Evolutionary conservation across 176 grass and related monocot species (phyloP), one percentile per base, ranked within the genome.

Genomic region (Oryza coarctata): DNA sequence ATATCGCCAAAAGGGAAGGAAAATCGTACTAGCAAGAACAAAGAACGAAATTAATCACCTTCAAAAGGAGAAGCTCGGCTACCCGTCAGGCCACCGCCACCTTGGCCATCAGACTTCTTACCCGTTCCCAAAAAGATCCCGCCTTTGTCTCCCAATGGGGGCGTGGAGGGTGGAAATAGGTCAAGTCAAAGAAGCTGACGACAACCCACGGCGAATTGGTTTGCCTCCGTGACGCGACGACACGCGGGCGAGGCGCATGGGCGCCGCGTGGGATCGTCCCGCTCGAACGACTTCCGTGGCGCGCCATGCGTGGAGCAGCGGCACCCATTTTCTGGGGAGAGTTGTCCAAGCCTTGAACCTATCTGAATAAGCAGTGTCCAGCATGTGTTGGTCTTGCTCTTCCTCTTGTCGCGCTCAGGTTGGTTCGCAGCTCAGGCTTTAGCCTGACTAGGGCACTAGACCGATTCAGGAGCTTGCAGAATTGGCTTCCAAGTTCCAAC

Each of bases 181-280:
- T 12, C 0, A 49, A 14, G 45, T 80, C 87, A 81, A 81, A 70
- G 20, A 6, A 71, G 67, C 63, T 44, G 40, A 57, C 65, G 71
- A 47, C 77, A 43, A 82, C 72, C 82, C 66, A 72, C 83, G 55
- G 55, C 55, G 55, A 60, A 60, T 8, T n/a, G 55, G 55, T 2
- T 0, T n/a, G 55, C n/a, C 2, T 25, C 3, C 55, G 55, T 25
- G n/a, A 60, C 20, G 52, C 52, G 20, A 58, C 55, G 55, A 60
- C 55, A n/a, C 55, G 55, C 55, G 55, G 55, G 26, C 25, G 32
- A 65, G 45, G 65, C 55, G 87, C 83, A 89, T 82, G 83, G 78
- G 61, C 57, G 83, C 72, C 83, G 83, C 83, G 87, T 89, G 77
- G 63, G 29, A 25, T 60, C 7, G 55, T 60, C 22, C 22, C 55